Evolutionary conservation across 116 monocot genomes (phyloP), one percentile per base, ranked within the genome.

Genomic region (Posidonia oceanica): DNA sequence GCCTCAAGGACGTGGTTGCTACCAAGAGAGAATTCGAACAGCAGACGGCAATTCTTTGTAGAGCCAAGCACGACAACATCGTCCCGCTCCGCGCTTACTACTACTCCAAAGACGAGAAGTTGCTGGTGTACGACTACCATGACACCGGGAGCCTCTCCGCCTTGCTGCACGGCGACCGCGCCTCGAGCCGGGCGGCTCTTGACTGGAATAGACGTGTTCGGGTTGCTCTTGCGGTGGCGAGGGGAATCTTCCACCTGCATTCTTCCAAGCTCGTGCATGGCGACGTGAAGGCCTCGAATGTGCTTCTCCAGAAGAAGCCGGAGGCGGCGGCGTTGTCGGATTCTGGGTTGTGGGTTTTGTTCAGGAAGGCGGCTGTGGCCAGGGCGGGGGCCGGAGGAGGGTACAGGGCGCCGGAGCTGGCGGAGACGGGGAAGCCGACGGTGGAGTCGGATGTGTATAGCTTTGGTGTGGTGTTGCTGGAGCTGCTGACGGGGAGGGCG

Each of bases 31-130:
- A 94, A 15, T 94, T 94, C 76, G 90, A 90, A 73, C 10, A n/a
- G 61, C 76, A 71, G 54, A 70, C 83, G 44, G 80, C 76, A 21
- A 12, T 51, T n/a, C 59, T 90, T 0, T 87, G 85, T n/a, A 52
- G 51, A 52, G 61, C 22, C 4, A 63, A 29, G 37, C 76, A 76
- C 70, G 66, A 74, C 3, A 83, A 88, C 40, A 62, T 91, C 54
- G 77, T 87, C 21, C 75, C 62, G 8, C 85, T 91, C 68, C 67
- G 80, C 13, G 91, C 91, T 21, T 91, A 80, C 73, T 91, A 88
- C 79, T 87, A 76, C 75, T 85, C 91, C 61, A 81, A 77, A 17
- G 90, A 90, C 61, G 90, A 94, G 80, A 90, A 85, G 78, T 77
- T 94, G 18, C 85, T 94, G 22, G 82, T 90, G 73, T 90, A 80